A percentile compares a stretch with the other conserved stretches of the same genome.
Conservation (phyloP, 257 asterid species). For the Salvia miltiorrhiza region DNA sequence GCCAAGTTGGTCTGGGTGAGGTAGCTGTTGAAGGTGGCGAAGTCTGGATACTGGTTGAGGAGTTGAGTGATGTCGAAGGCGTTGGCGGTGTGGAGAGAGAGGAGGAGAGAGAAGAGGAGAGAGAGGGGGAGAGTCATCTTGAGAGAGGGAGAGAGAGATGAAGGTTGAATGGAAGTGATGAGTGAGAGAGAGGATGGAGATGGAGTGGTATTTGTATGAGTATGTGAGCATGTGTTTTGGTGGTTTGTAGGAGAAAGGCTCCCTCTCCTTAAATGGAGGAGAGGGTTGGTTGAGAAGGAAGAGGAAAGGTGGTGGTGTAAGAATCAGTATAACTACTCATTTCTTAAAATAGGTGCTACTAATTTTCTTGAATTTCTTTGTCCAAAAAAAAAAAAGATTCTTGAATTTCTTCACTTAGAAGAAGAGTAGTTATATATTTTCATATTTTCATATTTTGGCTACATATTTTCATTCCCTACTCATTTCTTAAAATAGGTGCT, state of each 20-base stretch:
- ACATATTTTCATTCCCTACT: too few species aligned
- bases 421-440: too few species aligned
- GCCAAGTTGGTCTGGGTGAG: slow-evolving; percentile 51
- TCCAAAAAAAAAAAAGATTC: too few species aligned
- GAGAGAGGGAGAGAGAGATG: background rate
- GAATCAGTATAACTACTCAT: background rate
- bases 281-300: slow-evolving; percentile 25
- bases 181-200: background rate
- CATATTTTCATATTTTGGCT: too few species aligned
- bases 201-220: background rate
- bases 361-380: background rate
- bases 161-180: background rate
- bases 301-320: slow-evolving; percentile 4
- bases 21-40: slow-evolving; percentile 50
- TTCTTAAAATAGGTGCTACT: slow-evolving; percentile 18
- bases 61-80: slow-evolving; percentile 56
- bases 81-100: slow-evolving; percentile 23
- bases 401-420: too few species aligned
- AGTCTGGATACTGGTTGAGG: slow-evolving; percentile 38
- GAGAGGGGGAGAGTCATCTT: slow-evolving; percentile 29
- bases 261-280: slow-evolving; percentile 28
- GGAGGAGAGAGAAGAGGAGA: slow-evolving; percentile 31
- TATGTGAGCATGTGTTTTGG: slow-evolving; percentile 13
- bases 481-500: too few species aligned
- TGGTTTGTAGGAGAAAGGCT: slow-evolving; percentile 23